Evolutionary conservation across 345 rosid genomes (phyloP), one percentile per base, ranked within the genome.

Genomic region (Boechera divaricarpa): DNA sequence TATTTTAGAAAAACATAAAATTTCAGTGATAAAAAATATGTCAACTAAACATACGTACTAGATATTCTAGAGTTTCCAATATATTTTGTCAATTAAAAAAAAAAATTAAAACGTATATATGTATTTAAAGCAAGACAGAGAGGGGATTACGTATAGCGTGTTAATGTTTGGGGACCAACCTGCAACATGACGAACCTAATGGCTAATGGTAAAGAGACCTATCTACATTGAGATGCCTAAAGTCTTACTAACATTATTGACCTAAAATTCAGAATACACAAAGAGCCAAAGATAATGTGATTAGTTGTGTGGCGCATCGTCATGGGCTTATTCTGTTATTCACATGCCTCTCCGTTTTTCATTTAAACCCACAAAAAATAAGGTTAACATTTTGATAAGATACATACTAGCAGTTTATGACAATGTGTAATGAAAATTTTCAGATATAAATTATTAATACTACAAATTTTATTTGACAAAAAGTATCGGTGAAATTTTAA

Each of bases 141-240:
- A 39, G 53, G 42, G 61, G 41, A 28, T 52, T 74, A 66, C 45
- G 57, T 73, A 73, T 6, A 57, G 52, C 55, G 36, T 73, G 45
- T 42, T 42, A 73, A 55, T 65, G 66, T 74, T 64, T 74, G 66
- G 78, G 78, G 78, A 65, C 72, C 78, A 74, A 74, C 59, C 73
- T 57, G 72, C 31, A 66, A 66, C 32, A 66, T 57, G 78, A 47
- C 21, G 73, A 75, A 41, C 32, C 67, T 56, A 56, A 66, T 65
- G 71, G 70, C 67, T 56, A 45, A 66, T 45, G 77, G 70, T 73
- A 54, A 64, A 63, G 70, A 63, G 55, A 63, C 77, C 61, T 73
- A 52, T 73, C 77, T 63, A 73, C 70, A 73, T 63, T 73, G 77
- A 53, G 70, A 74, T 74, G 72, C 65, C 72, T 67, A 75, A 75